phyloP scores from a whole-genome alignment of 331 rosid genomes.

The Rhamnella rubrinervis region DNA sequence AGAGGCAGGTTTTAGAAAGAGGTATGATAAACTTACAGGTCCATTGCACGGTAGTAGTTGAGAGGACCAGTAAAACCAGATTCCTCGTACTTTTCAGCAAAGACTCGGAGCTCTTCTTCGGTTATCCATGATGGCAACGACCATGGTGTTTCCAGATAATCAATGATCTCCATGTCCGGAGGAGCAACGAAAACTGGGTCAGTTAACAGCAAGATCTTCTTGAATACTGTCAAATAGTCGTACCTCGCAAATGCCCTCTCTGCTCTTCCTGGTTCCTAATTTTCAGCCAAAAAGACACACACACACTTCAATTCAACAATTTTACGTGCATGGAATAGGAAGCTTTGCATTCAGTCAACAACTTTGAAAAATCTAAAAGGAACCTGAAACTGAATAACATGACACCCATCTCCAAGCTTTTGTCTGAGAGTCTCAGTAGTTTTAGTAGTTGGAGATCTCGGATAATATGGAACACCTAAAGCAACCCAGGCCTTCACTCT shows the following conservation, averaged over 20 bases:
- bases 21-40: conserved; percentile 44
- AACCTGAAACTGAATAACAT: conserved; percentile 70
- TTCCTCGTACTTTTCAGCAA: conserved; percentile 70
- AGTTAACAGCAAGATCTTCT: conserved; percentile 51
- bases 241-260: conserved; percentile 79
- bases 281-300: conserved; percentile 10
- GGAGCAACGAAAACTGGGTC: conserved; percentile 41
- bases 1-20: background rate
- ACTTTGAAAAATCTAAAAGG: background rate
- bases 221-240: conserved; percentile 67
- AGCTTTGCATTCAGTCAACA: background rate
- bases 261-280: conserved; percentile 75
- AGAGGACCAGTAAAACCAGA: conserved; percentile 80
- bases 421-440: conserved; percentile 37
- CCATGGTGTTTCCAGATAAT: conserved; percentile 62
- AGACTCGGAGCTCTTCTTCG: conserved; percentile 64
- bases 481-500: conserved; percentile 63
- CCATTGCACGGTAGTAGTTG: conserved; percentile 77
- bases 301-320: background rate
- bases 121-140: conserved; percentile 67
- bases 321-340: background rate
- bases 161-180: conserved; percentile 63
- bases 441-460: conserved; percentile 49
- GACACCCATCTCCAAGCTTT: conserved; percentile 40
- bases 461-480: conserved; percentile 53